phyloP scores from a whole-genome alignment of 441 rosid genomes.

The Erodium chrysanthum region DNA sequence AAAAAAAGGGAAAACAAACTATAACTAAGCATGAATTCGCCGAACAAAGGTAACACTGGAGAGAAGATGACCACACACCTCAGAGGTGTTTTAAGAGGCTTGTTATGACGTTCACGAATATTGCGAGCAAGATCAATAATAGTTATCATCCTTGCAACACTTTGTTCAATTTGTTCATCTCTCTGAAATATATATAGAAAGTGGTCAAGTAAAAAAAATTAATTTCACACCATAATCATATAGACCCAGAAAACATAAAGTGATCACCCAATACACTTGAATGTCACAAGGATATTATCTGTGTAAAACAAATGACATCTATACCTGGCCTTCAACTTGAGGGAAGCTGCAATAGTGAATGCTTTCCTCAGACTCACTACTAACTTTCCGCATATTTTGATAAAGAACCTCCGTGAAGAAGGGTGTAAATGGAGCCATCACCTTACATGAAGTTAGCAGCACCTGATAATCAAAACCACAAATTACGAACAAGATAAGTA shows the following conservation, averaged over 20 bases:
- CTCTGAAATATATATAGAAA: slow-evolving; percentile 37
- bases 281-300: too few relatives aligned
- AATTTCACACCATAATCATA: neutral
- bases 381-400: slow-evolving; percentile 82
- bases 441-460: slow-evolving; percentile 85
- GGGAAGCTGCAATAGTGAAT: slow-evolving; percentile 83
- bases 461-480: slow-evolving; percentile 40
- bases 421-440: slow-evolving; percentile 95
- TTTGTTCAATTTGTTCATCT: slow-evolving; percentile 76
- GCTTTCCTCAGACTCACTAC: slow-evolving; percentile 65
- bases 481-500: slow-evolving; percentile 2
- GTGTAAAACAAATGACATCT: slow-evolving; percentile 8
- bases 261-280: too few relatives aligned
- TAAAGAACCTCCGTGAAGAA: slow-evolving; percentile 91
- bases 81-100: slow-evolving; percentile 88
- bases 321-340: slow-evolving; percentile 70
- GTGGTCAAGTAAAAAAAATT: neutral
- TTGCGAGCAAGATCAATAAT: slow-evolving; percentile 94
- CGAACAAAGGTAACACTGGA: neutral
- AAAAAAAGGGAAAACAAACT: neutral
- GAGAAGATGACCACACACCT: slow-evolving; percentile 36
- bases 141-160: slow-evolving; percentile 92
- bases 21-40: neutral
- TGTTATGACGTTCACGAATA: slow-evolving; percentile 85
- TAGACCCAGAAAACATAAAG: neutral